A percentile compares a stretch with the other conserved stretches of the same genome.
Evolutionary conservation across 257 asterid species (phyloP).

Genomic region (Thymus mandschuricus): DNA sequence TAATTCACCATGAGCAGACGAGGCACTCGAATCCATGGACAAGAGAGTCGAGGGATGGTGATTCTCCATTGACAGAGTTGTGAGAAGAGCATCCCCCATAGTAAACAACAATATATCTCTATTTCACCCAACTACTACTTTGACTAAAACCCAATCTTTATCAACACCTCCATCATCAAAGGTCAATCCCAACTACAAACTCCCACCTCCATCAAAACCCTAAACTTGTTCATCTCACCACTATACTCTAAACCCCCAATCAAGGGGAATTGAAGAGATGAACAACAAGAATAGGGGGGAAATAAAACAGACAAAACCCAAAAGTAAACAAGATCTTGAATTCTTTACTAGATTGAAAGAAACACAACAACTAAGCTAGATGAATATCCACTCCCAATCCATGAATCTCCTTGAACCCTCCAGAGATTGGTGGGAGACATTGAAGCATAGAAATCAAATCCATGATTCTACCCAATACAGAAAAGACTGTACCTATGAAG

Average conservation of each 20-base stretch:
- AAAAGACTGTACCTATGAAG: slow-evolving; percentile 28
- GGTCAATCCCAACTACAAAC: slow-evolving; percentile 42
- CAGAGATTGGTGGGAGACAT: slow-evolving; percentile 40
- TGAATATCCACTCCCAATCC: slow-evolving; percentile 52
- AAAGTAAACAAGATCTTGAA: slow-evolving; percentile 15
- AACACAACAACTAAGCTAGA: slow-evolving; percentile 37
- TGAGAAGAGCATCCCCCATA: slow-evolving; percentile 78
- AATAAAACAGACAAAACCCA: slow-evolving; percentile 12
- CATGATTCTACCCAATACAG: slow-evolving; percentile 33
- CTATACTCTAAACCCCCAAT: slow-evolving; percentile 33
- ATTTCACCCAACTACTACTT: slow-evolving; percentile 41
- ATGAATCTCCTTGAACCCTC: slow-evolving; percentile 49
- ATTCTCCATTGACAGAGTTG: slow-evolving; percentile 75
- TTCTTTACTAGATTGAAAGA: slow-evolving; percentile 28
- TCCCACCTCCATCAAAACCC: slow-evolving; percentile 49
- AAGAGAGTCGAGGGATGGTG: slow-evolving; percentile 91
- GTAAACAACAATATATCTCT: slow-evolving; percentile 27
- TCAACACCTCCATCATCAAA: slow-evolving; percentile 30
- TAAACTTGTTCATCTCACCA: slow-evolving; percentile 36
- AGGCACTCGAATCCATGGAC: slow-evolving; percentile 93
- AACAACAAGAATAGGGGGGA: slow-evolving; percentile 16
- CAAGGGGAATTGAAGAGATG: slow-evolving; percentile 3
- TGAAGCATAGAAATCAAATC: slow-evolving; percentile 49
- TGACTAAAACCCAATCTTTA: slow-evolving; percentile 34
- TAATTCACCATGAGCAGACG: slow-evolving; percentile 75